Evolutionary conservation across 208 protist species (phyloP), one percentile per base, ranked within the genome.

Genomic region (Wallacemonas rigidus): DNA sequence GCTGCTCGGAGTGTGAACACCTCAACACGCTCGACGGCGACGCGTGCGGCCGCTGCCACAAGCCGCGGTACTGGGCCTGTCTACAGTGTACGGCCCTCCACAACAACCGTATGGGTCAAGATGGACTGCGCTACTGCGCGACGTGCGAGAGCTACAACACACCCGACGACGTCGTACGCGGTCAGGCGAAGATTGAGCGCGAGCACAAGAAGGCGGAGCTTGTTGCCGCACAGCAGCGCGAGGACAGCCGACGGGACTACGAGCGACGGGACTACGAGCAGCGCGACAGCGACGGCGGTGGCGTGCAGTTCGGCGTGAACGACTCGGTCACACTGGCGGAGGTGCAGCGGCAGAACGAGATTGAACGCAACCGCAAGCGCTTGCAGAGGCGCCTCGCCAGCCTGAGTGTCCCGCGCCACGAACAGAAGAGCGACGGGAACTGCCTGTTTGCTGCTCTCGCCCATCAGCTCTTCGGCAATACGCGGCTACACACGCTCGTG

Each of bases 361-460:
- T 96, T 54, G 76, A 71, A 38, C 26, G 71, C 48, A 88, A 88
- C 55, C 69, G 83, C 40, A 17, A 39, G 35, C 80, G 85, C 12
- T 83, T 96, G 44, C 51, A 78, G 17, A 14, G 17, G 3, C 88
- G 87, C 17, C 74, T 96, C 58, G 38, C 64, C 17, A 55, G 61
- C 15, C 72, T 94, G 14, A 64, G 80, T 36, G 67, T 88, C 39
- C 54, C 65, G 35, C 74, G 77, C 15, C 87, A 87, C 65, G 62
- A 64, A 43, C 86, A 92, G 57, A 80, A 82, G 53, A 74, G 78
- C 26, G 91, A 96, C 60, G 91, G 91, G 17, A 96, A 94, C 75
- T 96, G 91, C 72, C 82, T 94, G 53, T 96, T 96, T 68, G 74
- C 84, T 9, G 76, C 87, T 1, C 70, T 96, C 26, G 79, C 91